Evolutionary conservation across 768 basidiomycete genomes (phyloP), one percentile per base, ranked within the genome.

Genomic region (Leccinum aurantiacum): DNA sequence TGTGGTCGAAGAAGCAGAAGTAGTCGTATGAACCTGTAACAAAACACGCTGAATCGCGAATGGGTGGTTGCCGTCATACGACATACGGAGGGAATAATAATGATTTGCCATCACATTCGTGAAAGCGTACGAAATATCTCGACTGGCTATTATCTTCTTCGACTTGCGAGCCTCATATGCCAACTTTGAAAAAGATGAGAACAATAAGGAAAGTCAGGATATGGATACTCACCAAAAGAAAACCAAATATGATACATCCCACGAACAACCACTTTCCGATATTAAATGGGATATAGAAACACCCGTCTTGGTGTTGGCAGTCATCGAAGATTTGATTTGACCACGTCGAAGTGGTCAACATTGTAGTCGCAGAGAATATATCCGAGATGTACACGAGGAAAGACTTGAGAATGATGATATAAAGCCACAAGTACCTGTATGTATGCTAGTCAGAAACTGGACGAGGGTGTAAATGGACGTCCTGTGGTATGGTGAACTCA

Each of bases 1-100:
- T 97, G 67, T 98, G 94, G 66, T 91, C 89, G 73, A 98, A 98
- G 80, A 99, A 95, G 76, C 97, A 98, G 74, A 98, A 98, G 73
- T 96, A 92, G 73, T 96, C 89, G 74, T 98, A 99, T 46, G 91
- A 93, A 56, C 92, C 94, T 95, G 68, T 9, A 35, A 49, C 33
- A 46, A 6, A 54, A 33, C 33, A 10, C 3, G 29, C 11, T 47
- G 41, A 35, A 47, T 52, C 19, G 38, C 38, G 49, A 46, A 33
- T 7, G 9, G 46, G 13, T 24, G 17, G 1, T 14, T 29, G 15
- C 17, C 38, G 24, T 31, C 29, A 53, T 24, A n/a, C 19, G 13
- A 79, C 92, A 63, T 75, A 95, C 95, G 86, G 47, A 98, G 86
- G 44, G 93, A 95, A 76, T 97, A 98, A 76, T 98, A 98, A 72